Conservation (phyloP, 1,284 basidiomycete species). For the Sporisorium scitamineum region DNA sequence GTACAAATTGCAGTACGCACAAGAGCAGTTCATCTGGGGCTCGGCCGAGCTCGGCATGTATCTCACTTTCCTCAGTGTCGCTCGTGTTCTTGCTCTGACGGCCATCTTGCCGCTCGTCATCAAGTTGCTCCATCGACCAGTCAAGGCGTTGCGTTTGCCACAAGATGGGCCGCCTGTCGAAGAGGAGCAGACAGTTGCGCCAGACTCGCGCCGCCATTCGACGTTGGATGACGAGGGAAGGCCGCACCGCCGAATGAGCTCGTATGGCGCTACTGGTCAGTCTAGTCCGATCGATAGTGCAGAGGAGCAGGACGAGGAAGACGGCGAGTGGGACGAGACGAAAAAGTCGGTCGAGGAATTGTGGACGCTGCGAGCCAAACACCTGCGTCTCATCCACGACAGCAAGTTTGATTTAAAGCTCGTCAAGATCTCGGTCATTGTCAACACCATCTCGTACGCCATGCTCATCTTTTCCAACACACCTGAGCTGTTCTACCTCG, state of each 20-base stretch:
- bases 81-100: constrained; percentile 60
- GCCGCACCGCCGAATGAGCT: constrained; percentile 20
- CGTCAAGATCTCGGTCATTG: constrained; percentile 38
- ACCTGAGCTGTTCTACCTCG: constrained; percentile 39
- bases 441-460: constrained; percentile 42
- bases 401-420: constrained; percentile 63
- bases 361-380: constrained; percentile 63
- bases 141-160: constrained; percentile 45
- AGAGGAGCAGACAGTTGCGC: constrained; percentile 29
- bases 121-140: constrained; percentile 58
- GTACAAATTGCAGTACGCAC: constrained; percentile 65
- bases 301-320: constrained; percentile 1
- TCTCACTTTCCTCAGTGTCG: constrained; percentile 58
- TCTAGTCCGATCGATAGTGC: background rate
- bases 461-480: constrained; percentile 40
- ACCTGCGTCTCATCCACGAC: constrained; percentile 67
- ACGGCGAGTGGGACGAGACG: constrained; percentile 39
- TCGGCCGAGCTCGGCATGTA: constrained; percentile 60
- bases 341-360: constrained; percentile 58
- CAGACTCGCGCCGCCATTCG: constrained; percentile 36
- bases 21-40: constrained; percentile 63
- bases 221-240: constrained; percentile 46
- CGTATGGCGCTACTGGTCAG: constrained; percentile 26
- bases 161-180: constrained; percentile 45
- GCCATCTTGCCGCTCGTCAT: constrained; percentile 62